These are phyloP conservation scores for Cerioporus squamosus DNA, from an alignment of 1,284 basidiomycete genomes.

Conservation along the genomic window DNA sequence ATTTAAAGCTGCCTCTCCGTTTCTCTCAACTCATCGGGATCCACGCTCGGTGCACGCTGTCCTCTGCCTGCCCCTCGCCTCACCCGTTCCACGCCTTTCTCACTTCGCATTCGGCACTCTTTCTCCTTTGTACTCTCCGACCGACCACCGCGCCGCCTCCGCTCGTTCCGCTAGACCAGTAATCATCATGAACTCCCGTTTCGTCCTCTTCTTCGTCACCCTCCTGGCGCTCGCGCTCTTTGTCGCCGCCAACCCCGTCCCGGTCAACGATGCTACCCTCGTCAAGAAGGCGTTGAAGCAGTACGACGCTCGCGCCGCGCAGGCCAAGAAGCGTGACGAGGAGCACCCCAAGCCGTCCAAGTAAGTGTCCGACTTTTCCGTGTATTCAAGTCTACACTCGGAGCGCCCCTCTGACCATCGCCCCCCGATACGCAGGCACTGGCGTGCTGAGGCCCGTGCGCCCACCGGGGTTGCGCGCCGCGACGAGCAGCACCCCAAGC, in stretches of 20 bases:
- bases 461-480: background rate
- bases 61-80: slow-evolving; percentile 2
- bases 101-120: background rate
- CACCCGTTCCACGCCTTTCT: background rate
- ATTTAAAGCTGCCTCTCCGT: slow-evolving; percentile 12
- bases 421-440: background rate
- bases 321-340: slow-evolving; percentile 19
- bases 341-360: slow-evolving; percentile 23
- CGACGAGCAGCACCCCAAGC: slow-evolving; percentile 17
- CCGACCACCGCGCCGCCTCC: too few species aligned
- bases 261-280: slow-evolving; percentile 13
- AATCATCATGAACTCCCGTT: slow-evolving; percentile 23
- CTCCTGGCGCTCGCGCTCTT: slow-evolving; percentile 23
- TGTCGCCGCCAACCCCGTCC: slow-evolving; percentile 18
- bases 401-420: too few species aligned
- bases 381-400: too few species aligned
- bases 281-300: slow-evolving; percentile 37
- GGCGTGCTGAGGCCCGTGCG: background rate
- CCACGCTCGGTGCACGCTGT: slow-evolving; percentile 15
- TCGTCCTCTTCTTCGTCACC: slow-evolving; percentile 25
- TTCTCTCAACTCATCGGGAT: slow-evolving; percentile 6
- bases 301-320: slow-evolving; percentile 36
- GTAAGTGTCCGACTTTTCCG: slow-evolving; percentile 10
- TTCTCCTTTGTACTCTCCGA: background rate
- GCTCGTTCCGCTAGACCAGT: background rate